Evolutionary conservation across 495 filamentous ascomycete genomes (phyloP), one percentile per base, ranked within the genome.

Genomic region (Talaromyces nanjingensis): DNA sequence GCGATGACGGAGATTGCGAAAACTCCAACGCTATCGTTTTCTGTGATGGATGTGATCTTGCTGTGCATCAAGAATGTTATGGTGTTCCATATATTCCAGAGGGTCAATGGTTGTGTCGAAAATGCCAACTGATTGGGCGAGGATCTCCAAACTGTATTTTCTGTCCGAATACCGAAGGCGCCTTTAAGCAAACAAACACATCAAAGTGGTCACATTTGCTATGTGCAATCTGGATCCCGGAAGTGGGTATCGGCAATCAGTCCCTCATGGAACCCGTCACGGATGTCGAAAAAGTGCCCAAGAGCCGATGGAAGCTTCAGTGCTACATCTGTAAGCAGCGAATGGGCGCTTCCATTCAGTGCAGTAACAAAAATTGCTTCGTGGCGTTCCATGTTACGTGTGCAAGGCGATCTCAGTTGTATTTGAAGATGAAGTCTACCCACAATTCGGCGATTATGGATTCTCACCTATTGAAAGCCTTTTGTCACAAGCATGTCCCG

Each of bases 11-110:
- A 31, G 94, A 99, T 69, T 98, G 96, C 69, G 94, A 98, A 76
- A 99, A 98, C 72, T 92, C 93, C n/a, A 99, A 99, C 74, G 96
- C 94, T 6, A 99, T 99, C 70, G 96, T 99, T 24, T 99, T 98
- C 75, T 99, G 94, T 68, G 94, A 99, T 71, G 96, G 94, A 8
- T 98, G 94, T 74, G 94, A 99, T 77, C 79, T 98, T 24, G 94
- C 94, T 5, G 94, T 99, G 45, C 94, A 99, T 73, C 94, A 99
- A 71, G 94, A 99, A 74, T 99, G 96, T 76, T 99, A 98, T 77
- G 94, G 94, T 66, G 94, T 99, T 57, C 94, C 96, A 31, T 97
- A 96, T 77, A 98, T 99, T 69, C 94, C 94, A 1, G 94, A 98
- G 76, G 94, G 94, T 6, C 96, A 99, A 73, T 99, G 96, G 96